Conservation (phyloP, 2,329 filamentous ascomycete genomes). For the Pseudopithomyces chartarum region DNA sequence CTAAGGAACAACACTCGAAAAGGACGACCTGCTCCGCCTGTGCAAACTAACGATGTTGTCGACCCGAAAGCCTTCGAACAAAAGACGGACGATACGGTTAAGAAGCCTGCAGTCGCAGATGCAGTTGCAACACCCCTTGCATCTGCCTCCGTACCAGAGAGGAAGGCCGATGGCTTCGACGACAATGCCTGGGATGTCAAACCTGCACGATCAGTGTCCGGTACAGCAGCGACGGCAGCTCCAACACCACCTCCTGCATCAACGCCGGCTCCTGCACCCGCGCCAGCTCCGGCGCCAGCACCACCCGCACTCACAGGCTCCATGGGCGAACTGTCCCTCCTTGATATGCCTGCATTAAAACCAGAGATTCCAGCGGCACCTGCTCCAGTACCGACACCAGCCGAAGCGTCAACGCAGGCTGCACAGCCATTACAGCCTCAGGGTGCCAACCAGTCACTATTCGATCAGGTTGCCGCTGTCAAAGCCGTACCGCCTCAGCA, state of each 20-base stretch:
- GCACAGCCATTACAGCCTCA: conserved; percentile 47
- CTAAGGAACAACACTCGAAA: conserved; percentile 95
- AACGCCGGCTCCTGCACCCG: conserved; percentile 55
- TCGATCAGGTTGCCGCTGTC: conserved; percentile 44
- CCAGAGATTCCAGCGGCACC: conserved; percentile 46
- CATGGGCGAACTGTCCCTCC: conserved; percentile 70
- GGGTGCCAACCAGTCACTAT: conserved; percentile 49
- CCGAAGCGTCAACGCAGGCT: conserved; percentile 45
- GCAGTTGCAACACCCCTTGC: conserved; percentile 56
- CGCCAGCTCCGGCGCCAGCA: conserved; percentile 62
- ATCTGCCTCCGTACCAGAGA: conserved; percentile 53
- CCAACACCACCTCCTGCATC: conserved; percentile 49
- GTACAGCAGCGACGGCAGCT: conserved; percentile 46
- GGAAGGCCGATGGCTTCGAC: conserved; percentile 74
- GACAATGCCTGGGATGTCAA: conserved; percentile 98
- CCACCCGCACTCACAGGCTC: conserved; percentile 63
- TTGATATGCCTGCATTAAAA: conserved; percentile 54
- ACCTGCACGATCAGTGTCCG: conserved; percentile 64
- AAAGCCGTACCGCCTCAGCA: conserved; percentile 46
- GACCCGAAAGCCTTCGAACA: conserved; percentile 84
- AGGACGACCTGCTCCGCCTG: conserved; percentile 82
- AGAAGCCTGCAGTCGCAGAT: conserved; percentile 49
- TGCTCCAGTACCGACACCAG: conserved; percentile 51
- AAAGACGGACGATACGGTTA: conserved; percentile 53
- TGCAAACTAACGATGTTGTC: conserved; percentile 83